phyloP scores from a whole-genome alignment of 2,329 filamentous ascomycete species.

The Juglanconis oblonga region DNA sequence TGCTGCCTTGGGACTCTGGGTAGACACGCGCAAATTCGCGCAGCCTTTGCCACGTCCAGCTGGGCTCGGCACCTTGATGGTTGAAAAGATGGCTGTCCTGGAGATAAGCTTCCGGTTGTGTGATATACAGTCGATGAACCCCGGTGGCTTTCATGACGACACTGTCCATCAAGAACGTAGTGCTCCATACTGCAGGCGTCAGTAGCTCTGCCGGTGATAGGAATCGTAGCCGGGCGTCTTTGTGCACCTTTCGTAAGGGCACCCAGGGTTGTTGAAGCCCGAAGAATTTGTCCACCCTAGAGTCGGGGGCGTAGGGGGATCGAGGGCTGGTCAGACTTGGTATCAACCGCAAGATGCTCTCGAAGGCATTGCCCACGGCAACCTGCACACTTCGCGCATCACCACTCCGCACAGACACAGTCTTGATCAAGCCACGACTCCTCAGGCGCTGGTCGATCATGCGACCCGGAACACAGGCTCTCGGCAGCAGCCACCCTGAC shows the following conservation, averaged over 20 bases:
- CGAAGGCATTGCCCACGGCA: slow-evolving; percentile 62
- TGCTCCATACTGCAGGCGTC: slow-evolving; percentile 68
- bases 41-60: slow-evolving; percentile 71
- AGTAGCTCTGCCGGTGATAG: slow-evolving; percentile 70
- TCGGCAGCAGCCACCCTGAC: slow-evolving; percentile 64
- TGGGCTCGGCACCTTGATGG: slow-evolving; percentile 45
- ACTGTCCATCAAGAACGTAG: slow-evolving; percentile 65
- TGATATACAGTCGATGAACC: slow-evolving; percentile 68
- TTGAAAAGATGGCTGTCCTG: slow-evolving; percentile 46
- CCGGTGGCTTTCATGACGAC: slow-evolving; percentile 70
- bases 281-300: slow-evolving; percentile 44
- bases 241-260: slow-evolving; percentile 74
- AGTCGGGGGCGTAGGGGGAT: slow-evolving; percentile 27
- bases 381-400: slow-evolving; percentile 67
- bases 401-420: slow-evolving; percentile 56
- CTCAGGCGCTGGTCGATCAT: slow-evolving; percentile 67
- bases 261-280: slow-evolving; percentile 68
- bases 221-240: slow-evolving; percentile 69
- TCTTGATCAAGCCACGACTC: slow-evolving; percentile 69
- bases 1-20: slow-evolving; percentile 41
- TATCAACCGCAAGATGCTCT: slow-evolving; percentile 48
- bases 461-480: slow-evolving; percentile 63
- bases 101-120: slow-evolving; percentile 70
- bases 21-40: slow-evolving; percentile 59
- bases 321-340: slow-evolving; percentile 32